Base-by-base conservation (phyloP, 192 early-diverging fungal species). In the Phycomyces blakesleeanus region DNA sequence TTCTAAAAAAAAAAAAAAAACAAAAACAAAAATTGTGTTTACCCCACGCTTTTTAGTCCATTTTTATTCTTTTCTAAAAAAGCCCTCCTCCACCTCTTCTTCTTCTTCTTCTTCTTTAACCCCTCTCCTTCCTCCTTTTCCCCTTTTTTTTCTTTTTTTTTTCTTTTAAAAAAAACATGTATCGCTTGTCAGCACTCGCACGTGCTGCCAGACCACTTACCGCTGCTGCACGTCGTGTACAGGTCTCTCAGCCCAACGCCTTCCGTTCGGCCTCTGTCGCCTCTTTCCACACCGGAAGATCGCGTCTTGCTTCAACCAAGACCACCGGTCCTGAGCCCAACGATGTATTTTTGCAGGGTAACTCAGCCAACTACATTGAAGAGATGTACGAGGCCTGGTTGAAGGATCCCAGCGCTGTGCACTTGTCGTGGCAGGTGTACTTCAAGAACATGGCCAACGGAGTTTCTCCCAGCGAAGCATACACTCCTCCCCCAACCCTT, bases 351-450 rank as follows among this genome's bases (percentile, higher is more conserved):
- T 75, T 96, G 54, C 91, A 90, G 71, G 92, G 93, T 49, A 87
- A 84, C 62, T 66, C 71, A 54, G 87, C 90, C 25, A 76, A 79
- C 54, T 97, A 97, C 73, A 85, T 99, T 73, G 94, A 96, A 69
- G 90, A 95, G 53, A 97, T 98, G 94, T 97, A 95, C 83, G 78
- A 82, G 57, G 92, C 94, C 24, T 99, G 95, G 91, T 81, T 83
- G 29, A 82, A 82, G 67, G 92, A 99, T 63, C 95, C 97, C 14
- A 78, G 76, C 42, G 90, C 90, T 5, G 97, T 99, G 21, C 94
- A 97, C 74, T 78, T 91, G 44, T 95, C 93, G 55, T 99, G 97
- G 97, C 94, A 94, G 68, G 83, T 91, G 14, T 99, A 99, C 82
- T 99, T 99, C 73, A 85, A 84, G 72, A 89, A 90, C 74, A 81